These are phyloP conservation scores for Trichoderma atrobrunneum DNA, from an alignment of 2,329 filamentous ascomycete species.

Conservation along the genomic window DNA sequence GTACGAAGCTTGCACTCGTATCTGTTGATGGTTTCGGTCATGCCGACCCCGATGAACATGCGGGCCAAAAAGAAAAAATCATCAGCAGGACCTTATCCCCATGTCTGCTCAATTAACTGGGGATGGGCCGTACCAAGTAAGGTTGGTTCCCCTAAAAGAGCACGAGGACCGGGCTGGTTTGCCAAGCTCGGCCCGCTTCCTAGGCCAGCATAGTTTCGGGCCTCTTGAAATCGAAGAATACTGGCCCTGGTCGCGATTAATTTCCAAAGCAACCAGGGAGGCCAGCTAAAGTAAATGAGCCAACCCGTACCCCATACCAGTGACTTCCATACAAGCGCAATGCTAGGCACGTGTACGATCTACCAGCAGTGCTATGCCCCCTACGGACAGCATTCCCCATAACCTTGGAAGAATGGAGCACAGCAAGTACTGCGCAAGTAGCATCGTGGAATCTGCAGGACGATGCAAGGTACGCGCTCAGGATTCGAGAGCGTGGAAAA, in stretches of 20 bases:
- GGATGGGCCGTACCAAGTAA: not conserved
- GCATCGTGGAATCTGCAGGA: not conserved
- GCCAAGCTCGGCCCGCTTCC: slow-evolving; percentile 20
- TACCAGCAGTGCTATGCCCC: not conserved
- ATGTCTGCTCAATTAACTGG: slow-evolving; percentile 1
- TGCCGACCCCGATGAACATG: slow-evolving; percentile 17
- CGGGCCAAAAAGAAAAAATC: not conserved
- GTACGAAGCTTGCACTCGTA: not conserved
- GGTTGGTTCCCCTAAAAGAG: slow-evolving; percentile 15
- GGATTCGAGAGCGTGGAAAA: not conserved
- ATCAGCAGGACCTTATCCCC: not conserved
- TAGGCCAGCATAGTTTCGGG: slow-evolving; percentile 18
- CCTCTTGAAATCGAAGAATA: slow-evolving; percentile 8
- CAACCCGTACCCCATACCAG: slow-evolving; percentile 12
- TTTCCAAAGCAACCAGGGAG: slow-evolving; percentile 14
- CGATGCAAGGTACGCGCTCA: slow-evolving; percentile 8
- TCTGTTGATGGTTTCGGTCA: slow-evolving; percentile 6
- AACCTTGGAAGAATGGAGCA: not conserved
- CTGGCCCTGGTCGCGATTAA: slow-evolving; percentile 14
- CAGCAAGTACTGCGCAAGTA: not conserved
- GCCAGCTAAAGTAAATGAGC: slow-evolving; percentile 17
- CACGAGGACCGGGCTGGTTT: slow-evolving; percentile 4
- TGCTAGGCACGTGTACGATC: slow-evolving; percentile 2
- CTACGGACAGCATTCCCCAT: not conserved
- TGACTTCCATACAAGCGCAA: not conserved